Base-by-base conservation (phyloP, 1,284 basidiomycete genomes). In the Ganoderma multipileum region DNA sequence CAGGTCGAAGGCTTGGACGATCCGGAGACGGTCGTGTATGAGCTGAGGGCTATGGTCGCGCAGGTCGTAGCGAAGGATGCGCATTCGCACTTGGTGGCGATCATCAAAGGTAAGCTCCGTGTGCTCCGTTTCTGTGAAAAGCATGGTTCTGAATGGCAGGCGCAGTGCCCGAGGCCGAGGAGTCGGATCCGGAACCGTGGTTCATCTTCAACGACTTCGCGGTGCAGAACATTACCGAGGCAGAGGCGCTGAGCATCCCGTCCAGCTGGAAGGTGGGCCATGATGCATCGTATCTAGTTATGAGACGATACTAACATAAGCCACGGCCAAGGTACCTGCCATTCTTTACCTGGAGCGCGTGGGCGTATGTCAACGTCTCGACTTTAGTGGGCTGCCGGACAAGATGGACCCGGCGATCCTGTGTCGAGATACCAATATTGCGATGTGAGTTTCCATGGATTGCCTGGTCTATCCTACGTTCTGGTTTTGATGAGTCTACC, bases 171-270 rank as follows among this genome's bases (percentile, higher is more conserved):
- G 88, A 91, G 62, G 88, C 88, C 1, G 87, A 91, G 69, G 81
- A 81, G 16, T 73, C 79, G 3, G 80, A 83, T 9, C 75, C 75
- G 1, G 80, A 83, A 63, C 88, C 90, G 1, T 99, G 97, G 97
- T 92, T 94, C 77, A 82, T 99, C 68, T 99, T 99, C 88, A 99
- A 99, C 78, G 97, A 99, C 79, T 99, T 99, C 78, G 86, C 93
- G 2, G 98, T 99, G 6, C 87, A 87, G 58, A 93, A 93, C 65
- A 89, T 99, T 33, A 83, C 90, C 0, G 93, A 97, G 79, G 86
- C 89, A 36, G 97, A 99, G 72, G 97, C 95, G 0, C 81, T 99
- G 65, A 90, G 92, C 74, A 97, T 98, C 77, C 88, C 93, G 5
- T 91, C 87, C n/a, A 85, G 84, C 54, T 99, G 97, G 97, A 99